Percentiles rank a stretch among this genome's conserved stretches.
phyloP scores from a whole-genome alignment of 352 stramenopile species.

The Phytophthora rubi region DNA sequence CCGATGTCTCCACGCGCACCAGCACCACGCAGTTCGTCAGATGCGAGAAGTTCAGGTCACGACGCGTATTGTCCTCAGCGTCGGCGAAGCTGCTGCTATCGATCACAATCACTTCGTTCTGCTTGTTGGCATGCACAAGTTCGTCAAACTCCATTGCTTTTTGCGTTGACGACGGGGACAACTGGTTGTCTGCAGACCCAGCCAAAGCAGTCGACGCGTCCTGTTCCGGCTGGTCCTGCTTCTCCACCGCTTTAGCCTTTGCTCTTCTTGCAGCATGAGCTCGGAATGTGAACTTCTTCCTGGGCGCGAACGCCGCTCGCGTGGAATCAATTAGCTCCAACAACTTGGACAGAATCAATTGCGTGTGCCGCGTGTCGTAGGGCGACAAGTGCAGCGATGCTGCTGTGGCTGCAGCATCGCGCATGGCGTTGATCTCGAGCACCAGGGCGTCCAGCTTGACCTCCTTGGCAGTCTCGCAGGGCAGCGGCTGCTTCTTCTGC shows the following conservation, averaged over 20 bases:
- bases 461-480: slow-evolving; percentile 45
- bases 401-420: slow-evolving; percentile 62
- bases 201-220: background rate
- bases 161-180: slow-evolving; percentile 1
- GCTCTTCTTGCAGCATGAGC: slow-evolving; percentile 36
- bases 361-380: slow-evolving; percentile 86
- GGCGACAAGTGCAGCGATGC: slow-evolving; percentile 84
- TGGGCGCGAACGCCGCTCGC: slow-evolving; percentile 66
- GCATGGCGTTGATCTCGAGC: slow-evolving; percentile 56
- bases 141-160: slow-evolving; percentile 50
- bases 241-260: slow-evolving; percentile 25
- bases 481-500: slow-evolving; percentile 61
- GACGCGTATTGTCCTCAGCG: slow-evolving; percentile 36
- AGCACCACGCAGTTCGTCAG: slow-evolving; percentile 77
- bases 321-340: slow-evolving; percentile 73
- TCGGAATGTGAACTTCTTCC: slow-evolving; percentile 89
- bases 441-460: slow-evolving; percentile 63
- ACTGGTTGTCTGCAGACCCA: slow-evolving; percentile 13
- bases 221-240: slow-evolving; percentile 29
- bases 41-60: slow-evolving; percentile 77
- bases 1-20: slow-evolving; percentile 73
- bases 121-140: slow-evolving; percentile 59
- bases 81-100: slow-evolving; percentile 57
- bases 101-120: slow-evolving; percentile 76
- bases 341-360: slow-evolving; percentile 69